Evolutionary conservation across 2,329 filamentous ascomycete species (phyloP).

Genomic region (Didymella sp.): DNA sequence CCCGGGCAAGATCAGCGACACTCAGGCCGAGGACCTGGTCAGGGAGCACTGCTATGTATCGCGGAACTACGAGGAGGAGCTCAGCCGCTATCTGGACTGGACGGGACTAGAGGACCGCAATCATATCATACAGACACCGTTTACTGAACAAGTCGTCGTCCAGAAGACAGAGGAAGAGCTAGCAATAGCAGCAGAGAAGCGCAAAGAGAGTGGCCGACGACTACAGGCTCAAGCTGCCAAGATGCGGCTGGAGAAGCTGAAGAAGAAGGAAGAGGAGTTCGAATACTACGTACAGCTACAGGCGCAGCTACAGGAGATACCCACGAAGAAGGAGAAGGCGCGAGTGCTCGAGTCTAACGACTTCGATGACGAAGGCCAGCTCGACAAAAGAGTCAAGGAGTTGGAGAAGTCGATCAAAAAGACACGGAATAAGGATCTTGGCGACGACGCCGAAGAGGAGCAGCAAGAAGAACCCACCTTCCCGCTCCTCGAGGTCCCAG

Average conservation of each 20-base stretch:
- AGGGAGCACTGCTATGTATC: constrained; percentile 90
- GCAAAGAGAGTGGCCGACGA: constrained; percentile 90
- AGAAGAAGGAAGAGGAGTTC: constrained; percentile 93
- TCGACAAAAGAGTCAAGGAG: constrained; percentile 85
- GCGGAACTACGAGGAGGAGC: constrained; percentile 79
- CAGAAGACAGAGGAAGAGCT: constrained; percentile 97
- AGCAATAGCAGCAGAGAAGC: constrained; percentile 85
- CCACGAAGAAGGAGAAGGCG: constrained; percentile 84
- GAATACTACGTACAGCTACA: constrained; percentile 93
- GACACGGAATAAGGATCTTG: constrained; percentile 91
- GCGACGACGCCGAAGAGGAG: constrained; percentile 74
- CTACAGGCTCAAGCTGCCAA: constrained; percentile 96
- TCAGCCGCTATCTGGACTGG: constrained; percentile 84
- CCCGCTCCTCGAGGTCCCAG: constrained; percentile 84
- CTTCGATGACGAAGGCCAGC: constrained; percentile 84
- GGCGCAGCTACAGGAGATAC: constrained; percentile 68
- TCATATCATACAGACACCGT: constrained; percentile 89
- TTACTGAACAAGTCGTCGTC: constrained; percentile 84
- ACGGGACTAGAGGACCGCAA: constrained; percentile 89
- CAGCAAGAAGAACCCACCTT: constrained; percentile 82
- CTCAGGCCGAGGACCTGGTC: constrained; percentile 87
- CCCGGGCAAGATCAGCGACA: constrained; percentile 81
- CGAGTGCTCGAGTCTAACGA: constrained; percentile 88
- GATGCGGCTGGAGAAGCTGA: constrained; percentile 93
- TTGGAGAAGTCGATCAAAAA: constrained; percentile 90